Evolutionary conservation across 148 eudicot genomes (phyloP), one percentile per base, ranked within the genome.

Genomic region (Camellia lanceoleosa): DNA sequence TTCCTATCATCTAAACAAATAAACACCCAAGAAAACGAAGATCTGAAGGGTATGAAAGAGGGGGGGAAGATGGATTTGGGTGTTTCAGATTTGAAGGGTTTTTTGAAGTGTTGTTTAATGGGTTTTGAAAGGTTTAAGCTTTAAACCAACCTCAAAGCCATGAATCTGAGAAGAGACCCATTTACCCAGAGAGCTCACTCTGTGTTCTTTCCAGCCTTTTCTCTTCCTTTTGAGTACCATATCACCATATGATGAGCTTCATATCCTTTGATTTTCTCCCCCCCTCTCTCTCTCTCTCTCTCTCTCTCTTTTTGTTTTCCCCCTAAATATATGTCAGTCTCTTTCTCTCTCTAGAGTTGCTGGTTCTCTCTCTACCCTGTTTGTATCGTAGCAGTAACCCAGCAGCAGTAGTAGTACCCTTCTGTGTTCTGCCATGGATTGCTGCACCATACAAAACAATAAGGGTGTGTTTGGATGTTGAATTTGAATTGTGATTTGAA

Each of bases 361-460:
- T n/a, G 51, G 75, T 64, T 62, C 49, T 78, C 55, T 38, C 20
- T 18, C 68, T 69, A 46, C 59, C 18, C 59, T 78, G 19, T 51
- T 54, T 47, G 51, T 47, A 47, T 47, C 51, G 51, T 47, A 78
- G 80, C 47, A 78, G 82, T 74, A 77, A 76, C 43, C 68, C 63
- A 30, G 30, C 30, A 30, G 0, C 30, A 30, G 30, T 30, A 30
- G 30, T 30, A 30, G 67, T 68, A 79, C 63, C 65, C 79, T 60
- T 76, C 68, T 60, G 73, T 69, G 85, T 80, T 76, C 73, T 80
- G 86, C 80, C 82, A 80, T 76, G 76, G 85, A 80, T 80, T 30
- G 30, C 30, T 30, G 30, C 0, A 30, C 30, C 30, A 30, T 23
- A 30, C 38, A 30, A 30, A 30, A 30, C 0, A 30, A 30, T 30